Base-by-base conservation (phyloP, 148 eudicot genomes). In the Fagopyrum esculentum region DNA sequence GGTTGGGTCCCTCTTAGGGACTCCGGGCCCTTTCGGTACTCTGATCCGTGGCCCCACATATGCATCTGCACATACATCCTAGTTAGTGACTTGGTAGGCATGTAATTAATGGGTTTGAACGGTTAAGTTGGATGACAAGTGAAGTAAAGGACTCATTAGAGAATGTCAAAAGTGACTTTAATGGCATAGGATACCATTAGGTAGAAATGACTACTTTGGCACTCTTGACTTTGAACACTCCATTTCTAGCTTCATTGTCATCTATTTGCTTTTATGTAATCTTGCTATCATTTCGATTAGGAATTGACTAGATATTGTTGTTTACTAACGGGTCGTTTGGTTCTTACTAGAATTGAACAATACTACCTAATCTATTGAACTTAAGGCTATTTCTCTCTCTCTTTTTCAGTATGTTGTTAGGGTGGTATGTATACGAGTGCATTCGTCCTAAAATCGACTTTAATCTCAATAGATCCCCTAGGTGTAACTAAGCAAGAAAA, bases 21-120 rank as follows among this genome's bases (percentile, higher is more conserved):
- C 45, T 89, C 84, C 0, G 88, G 84, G 35, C 93, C 93, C 75
- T 87, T 89, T n/a, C 93, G 59, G 49, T 78, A 89, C 80, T 89
- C 93, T 0, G 90, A 84, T 12, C 93, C 93, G 74, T 89, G 93
- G 4, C 90, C 93, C 93, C 93, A 89, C 93, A 89, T 89, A 77
- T 89, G 93, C 93, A 89, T 89, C 93, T 89, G 78, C 35, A 22
- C 1, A 3, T 60, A 45, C 16, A 47, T 30, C 40, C 3, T 35
- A 35, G 3, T 35, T 35, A 35, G 3, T 35, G 40, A 35, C 40
- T 35, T 35, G 3, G 40, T 35, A 35, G 40, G 40, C 40, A 35
- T 35, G 40, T 35, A 35, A 35, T 35, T 35, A 35, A 35, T 35
- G 40, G 3, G 40, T 35, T 35, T 35, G 40, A 35, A 35, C 40